phyloP scores from a whole-genome alignment of 352 stramenopile species.

The Pythium myriotylum region DNA sequence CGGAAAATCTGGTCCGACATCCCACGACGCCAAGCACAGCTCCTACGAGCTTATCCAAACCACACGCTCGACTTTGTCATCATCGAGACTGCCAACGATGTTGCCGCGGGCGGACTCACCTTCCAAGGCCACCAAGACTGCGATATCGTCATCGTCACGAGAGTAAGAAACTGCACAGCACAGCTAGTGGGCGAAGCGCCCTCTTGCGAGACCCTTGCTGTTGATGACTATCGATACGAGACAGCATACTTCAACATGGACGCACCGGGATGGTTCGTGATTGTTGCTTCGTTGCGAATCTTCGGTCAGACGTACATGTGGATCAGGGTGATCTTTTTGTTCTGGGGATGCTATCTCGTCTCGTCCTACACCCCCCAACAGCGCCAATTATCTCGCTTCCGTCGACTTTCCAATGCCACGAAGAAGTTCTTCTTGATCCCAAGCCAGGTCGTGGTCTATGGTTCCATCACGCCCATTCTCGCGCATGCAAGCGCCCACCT shows the following conservation, averaged over 20 bases:
- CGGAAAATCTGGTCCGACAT: neutral
- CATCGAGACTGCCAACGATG: constrained; percentile 3
- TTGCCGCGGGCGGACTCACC: neutral
- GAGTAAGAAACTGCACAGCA: constrained; percentile 3
- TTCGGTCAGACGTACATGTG: constrained; percentile 22
- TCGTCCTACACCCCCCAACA: neutral
- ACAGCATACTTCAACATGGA: constrained; percentile 1
- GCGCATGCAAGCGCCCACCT: constrained; percentile 1
- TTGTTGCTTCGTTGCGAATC: constrained; percentile 6
- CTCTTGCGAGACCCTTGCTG: constrained; percentile 15
- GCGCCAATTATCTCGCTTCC: neutral
- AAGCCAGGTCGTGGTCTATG: constrained; percentile 15
- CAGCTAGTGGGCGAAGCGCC: neutral
- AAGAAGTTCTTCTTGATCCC: constrained; percentile 5
- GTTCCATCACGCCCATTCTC: neutral
- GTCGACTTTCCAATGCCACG: neutral
- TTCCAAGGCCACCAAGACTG: constrained; percentile 13
- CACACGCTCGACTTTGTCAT: constrained; percentile 13
- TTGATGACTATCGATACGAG: constrained; percentile 30
- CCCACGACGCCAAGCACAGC: neutral
- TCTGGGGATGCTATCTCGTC: constrained; percentile 1
- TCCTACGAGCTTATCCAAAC: constrained; percentile 2
- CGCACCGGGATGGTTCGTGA: constrained; percentile 3
- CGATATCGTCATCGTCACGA: constrained; percentile 15
- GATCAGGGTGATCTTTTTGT: constrained; percentile 7